Percentiles rank a stretch among this genome's conserved stretches.
phyloP scores from a whole-genome alignment of 371 early-diverging fungal species.

The Batrachochytrium dendrobatidis region DNA sequence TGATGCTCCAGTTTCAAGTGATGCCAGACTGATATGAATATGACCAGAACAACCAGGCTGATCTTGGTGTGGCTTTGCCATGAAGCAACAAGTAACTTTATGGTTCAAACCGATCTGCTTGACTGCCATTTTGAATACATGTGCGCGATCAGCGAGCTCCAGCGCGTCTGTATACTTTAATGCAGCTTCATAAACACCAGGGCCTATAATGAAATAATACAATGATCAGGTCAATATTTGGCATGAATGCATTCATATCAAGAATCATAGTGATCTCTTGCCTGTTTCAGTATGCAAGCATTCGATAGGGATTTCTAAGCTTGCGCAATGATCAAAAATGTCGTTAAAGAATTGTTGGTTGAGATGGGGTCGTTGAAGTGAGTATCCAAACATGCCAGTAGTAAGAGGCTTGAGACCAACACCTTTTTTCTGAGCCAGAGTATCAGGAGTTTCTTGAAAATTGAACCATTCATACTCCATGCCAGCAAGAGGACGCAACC shows the following conservation, averaged over 20 bases:
- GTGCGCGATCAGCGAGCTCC: constrained; percentile 66
- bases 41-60: constrained; percentile 81
- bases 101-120: constrained; percentile 68
- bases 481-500: constrained; percentile 58
- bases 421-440: constrained; percentile 52
- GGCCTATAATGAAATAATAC: constrained; percentile 38
- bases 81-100: constrained; percentile 70
- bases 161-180: constrained; percentile 56
- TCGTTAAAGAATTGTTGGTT: constrained; percentile 66
- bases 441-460: constrained; percentile 67
- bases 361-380: constrained; percentile 60
- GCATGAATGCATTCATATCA: background rate
- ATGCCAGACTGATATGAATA: constrained; percentile 64
- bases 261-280: constrained; percentile 7
- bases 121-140: constrained; percentile 68
- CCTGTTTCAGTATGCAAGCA: constrained; percentile 76
- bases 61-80: constrained; percentile 74
- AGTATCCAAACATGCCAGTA: constrained; percentile 79
- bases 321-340: constrained; percentile 57
- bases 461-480: constrained; percentile 80
- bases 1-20: constrained; percentile 41
- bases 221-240: background rate
- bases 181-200: constrained; percentile 81
- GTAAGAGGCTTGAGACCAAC: constrained; percentile 51
- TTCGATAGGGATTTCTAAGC: constrained; percentile 64